These are phyloP conservation scores for Grigorovia jiainica DNA, from an alignment of 805 yeast species.

Conservation along the genomic window DNA sequence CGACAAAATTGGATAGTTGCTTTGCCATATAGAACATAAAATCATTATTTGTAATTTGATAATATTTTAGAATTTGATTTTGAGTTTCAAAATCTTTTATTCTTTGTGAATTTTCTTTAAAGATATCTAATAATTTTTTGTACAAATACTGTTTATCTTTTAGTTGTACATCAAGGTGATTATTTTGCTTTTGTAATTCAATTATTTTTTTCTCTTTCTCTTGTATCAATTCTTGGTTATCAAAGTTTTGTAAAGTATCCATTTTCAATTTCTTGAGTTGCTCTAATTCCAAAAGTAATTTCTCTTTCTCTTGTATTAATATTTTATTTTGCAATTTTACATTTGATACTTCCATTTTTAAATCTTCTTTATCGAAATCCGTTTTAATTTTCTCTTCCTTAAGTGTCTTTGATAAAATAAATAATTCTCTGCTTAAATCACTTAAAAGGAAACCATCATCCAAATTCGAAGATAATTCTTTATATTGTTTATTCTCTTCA, in stretches of 20 bases:
- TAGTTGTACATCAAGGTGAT: not conserved
- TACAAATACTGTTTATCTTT: not conserved
- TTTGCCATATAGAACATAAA: conserved; percentile 4
- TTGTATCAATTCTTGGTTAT: not conserved
- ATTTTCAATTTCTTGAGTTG: not conserved
- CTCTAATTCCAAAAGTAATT: no score
- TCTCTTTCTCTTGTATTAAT: not conserved
- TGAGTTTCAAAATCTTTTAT: not conserved
- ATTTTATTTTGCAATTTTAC: not conserved
- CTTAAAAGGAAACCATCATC: not conserved
- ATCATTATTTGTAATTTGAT: conserved; percentile 2
- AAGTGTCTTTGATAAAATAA: not conserved
- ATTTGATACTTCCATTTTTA: not conserved
- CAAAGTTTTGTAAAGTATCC: not conserved
- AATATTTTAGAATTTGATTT: conserved; percentile 1
- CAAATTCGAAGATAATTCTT: not conserved
- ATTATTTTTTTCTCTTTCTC: not conserved
- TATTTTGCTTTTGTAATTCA: not conserved
- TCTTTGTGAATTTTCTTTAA: not conserved
- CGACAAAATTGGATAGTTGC: conserved; percentile 1
- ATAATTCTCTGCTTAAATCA: not conserved
- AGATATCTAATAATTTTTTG: not conserved
- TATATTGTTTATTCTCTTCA: not conserved
- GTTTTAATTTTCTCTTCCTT: not conserved
- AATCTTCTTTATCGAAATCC: not conserved